Evolutionary conservation across 805 yeast genomes (phyloP).

Genomic region (Candida chauliodis): DNA sequence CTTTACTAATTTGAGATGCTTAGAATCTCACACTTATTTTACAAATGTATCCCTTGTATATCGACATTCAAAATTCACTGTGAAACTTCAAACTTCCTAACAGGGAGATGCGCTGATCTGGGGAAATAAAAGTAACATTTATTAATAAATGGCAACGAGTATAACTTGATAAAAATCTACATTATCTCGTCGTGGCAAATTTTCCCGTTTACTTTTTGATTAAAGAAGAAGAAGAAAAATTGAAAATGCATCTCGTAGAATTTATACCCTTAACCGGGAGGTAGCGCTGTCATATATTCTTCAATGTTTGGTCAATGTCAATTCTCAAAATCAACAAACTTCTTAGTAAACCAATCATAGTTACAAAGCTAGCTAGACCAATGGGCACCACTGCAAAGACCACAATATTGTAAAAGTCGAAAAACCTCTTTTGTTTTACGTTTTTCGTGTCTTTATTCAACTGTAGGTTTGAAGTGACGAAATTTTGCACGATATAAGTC

Average conservation of each 20-base stretch:
- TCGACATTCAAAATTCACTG: slow-evolving; percentile 63
- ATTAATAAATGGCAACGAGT: slow-evolving; percentile 58
- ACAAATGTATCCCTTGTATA: slow-evolving; percentile 38
- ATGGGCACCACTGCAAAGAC: slow-evolving; percentile 99
- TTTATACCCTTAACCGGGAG: neutral
- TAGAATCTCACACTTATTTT: too few species aligned
- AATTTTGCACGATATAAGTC: slow-evolving; percentile 80
- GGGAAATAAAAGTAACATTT: slow-evolving; percentile 43
- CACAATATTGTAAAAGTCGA: slow-evolving; percentile 82
- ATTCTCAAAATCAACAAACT: slow-evolving; percentile 70
- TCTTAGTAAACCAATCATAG: slow-evolving; percentile 82
- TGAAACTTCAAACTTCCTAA: slow-evolving; percentile 59
- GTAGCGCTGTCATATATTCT: neutral
- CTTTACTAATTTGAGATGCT: too few species aligned
- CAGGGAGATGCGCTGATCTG: slow-evolving; percentile 45
- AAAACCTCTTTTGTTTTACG: slow-evolving; percentile 49
- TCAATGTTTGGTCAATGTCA: slow-evolving; percentile 38
- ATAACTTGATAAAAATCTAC: slow-evolving; percentile 52
- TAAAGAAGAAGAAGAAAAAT: slow-evolving; percentile 22
- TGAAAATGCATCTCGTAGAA: slow-evolving; percentile 1
- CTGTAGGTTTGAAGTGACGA: slow-evolving; percentile 74
- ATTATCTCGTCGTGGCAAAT: slow-evolving; percentile 68
- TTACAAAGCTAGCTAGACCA: slow-evolving; percentile 88
- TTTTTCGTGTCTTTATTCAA: slow-evolving; percentile 22
- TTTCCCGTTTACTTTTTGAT: slow-evolving; percentile 62